Conservation (phyloP, 305 asterid species). For the Lippia alba region DNA sequence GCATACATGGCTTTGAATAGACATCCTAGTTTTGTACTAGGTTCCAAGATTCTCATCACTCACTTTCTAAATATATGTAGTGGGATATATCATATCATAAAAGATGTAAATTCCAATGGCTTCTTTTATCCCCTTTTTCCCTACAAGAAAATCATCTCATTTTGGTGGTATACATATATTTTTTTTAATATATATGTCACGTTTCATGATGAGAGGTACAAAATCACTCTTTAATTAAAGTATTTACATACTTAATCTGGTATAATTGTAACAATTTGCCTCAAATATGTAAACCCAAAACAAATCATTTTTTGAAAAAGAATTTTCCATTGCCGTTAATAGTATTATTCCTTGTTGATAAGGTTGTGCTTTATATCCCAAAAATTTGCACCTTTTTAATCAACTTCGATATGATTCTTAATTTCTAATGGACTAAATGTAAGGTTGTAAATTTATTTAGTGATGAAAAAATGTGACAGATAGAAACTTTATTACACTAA, state of each 20-base stretch:
- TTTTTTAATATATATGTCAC: background rate
- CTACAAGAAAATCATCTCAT: constrained; percentile 20
- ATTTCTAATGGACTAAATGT: background rate
- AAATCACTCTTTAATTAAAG: background rate
- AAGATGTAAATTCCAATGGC: constrained; percentile 9
- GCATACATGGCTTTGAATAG: constrained; percentile 16
- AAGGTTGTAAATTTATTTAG: background rate
- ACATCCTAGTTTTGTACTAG: constrained; percentile 15
- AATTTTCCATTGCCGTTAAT: too few species aligned
- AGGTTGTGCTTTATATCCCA: background rate
- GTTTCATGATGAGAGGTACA: constrained; percentile 5
- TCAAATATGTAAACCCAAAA: too few species aligned
- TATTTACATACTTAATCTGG: too few species aligned
- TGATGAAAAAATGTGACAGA: background rate
- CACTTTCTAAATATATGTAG: background rate
- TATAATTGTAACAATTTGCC: too few species aligned
- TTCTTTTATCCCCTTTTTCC: constrained; percentile 22
- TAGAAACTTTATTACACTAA: background rate
- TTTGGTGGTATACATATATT: background rate
- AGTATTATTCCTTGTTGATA: background rate
- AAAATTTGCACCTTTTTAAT: background rate
- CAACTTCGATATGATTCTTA: background rate
- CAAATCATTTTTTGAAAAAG: too few species aligned
- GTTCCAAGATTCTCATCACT: constrained; percentile 14
- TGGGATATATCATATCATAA: constrained; percentile 37